Conservation (phyloP, 208 protist species). For the Ichthyophonus hoferi region DNA sequence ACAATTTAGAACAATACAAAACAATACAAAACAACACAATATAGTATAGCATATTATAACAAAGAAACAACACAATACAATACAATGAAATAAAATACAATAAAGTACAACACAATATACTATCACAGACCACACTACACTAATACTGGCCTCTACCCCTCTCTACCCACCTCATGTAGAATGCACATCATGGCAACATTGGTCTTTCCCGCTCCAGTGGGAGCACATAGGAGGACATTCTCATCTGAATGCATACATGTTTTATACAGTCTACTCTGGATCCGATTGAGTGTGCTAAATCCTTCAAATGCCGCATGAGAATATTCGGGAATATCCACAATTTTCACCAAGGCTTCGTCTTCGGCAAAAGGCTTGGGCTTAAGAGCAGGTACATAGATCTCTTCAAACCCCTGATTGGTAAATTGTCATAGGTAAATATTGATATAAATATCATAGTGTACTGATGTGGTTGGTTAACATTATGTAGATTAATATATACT, state of each 20-base stretch:
- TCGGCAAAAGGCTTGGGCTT: constrained; percentile 46
- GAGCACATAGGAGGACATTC: constrained; percentile 95
- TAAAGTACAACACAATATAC: too few relatives aligned
- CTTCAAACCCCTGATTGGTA: constrained; percentile 66
- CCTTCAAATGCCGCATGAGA: constrained; percentile 34
- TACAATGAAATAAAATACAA: too few relatives aligned
- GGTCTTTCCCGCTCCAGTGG: constrained; percentile 99
- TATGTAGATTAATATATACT: too few relatives aligned
- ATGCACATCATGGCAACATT: constrained; percentile 99
- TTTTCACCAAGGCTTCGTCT: constrained; percentile 61
- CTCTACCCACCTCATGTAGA: constrained; percentile 76
- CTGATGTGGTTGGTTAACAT: too few relatives aligned
- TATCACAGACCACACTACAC: too few relatives aligned
- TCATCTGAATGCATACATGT: constrained; percentile 82
- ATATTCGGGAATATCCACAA: constrained; percentile 67
- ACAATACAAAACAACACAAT: too few relatives aligned
- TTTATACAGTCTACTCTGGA: constrained; percentile 70
- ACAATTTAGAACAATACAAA: too few relatives aligned
- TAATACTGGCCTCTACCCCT: too few relatives aligned
- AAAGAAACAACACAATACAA: too few relatives aligned
- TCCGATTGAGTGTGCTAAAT: constrained; percentile 28
- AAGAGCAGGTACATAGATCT: constrained; percentile 65
- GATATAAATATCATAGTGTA: too few relatives aligned
- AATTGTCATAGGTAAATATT: too few relatives aligned
- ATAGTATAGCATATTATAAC: too few relatives aligned